These are phyloP conservation scores for Periconia sp. DNA, from an alignment of 2,329 filamentous ascomycete genomes.

Conservation along the genomic window DNA sequence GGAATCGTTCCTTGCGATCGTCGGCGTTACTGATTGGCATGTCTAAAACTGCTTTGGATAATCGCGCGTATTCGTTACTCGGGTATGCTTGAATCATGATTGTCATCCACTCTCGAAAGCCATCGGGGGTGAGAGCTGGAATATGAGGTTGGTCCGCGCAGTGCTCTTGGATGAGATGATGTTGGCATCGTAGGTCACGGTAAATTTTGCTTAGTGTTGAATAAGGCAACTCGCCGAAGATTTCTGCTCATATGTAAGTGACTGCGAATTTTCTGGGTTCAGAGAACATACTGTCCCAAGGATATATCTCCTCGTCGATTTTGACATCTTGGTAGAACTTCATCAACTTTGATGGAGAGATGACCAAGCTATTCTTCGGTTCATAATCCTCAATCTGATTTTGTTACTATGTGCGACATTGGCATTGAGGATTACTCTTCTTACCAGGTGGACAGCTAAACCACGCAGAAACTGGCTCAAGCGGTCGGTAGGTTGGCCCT, in stretches of 20 bases:
- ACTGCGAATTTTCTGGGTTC: neutral
- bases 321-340: slow-evolving; percentile 71
- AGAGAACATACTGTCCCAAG: slow-evolving; percentile 62
- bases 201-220: slow-evolving; percentile 49
- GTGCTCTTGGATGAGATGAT: slow-evolving; percentile 51
- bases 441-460: slow-evolving; percentile 72
- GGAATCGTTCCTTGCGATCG: slow-evolving; percentile 70
- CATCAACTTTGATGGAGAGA: slow-evolving; percentile 74
- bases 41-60: slow-evolving; percentile 67
- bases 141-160: slow-evolving; percentile 46
- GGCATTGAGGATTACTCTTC: slow-evolving; percentile 21
- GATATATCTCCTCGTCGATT: slow-evolving; percentile 66
- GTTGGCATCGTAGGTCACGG: slow-evolving; percentile 50
- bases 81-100: slow-evolving; percentile 75
- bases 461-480: slow-evolving; percentile 72
- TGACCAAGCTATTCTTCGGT: slow-evolving; percentile 68
- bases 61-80: slow-evolving; percentile 69
- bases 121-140: slow-evolving; percentile 50
- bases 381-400: slow-evolving; percentile 67
- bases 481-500: slow-evolving; percentile 67
- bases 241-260: slow-evolving; percentile 24
- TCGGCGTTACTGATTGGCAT: slow-evolving; percentile 70
- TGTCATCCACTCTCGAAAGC: slow-evolving; percentile 65
- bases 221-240: slow-evolving; percentile 48
- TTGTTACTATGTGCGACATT: slow-evolving; percentile 10